Conservation (phyloP, 108 stramenopile species). For the Cyclostephanos invisitatus region DNA sequence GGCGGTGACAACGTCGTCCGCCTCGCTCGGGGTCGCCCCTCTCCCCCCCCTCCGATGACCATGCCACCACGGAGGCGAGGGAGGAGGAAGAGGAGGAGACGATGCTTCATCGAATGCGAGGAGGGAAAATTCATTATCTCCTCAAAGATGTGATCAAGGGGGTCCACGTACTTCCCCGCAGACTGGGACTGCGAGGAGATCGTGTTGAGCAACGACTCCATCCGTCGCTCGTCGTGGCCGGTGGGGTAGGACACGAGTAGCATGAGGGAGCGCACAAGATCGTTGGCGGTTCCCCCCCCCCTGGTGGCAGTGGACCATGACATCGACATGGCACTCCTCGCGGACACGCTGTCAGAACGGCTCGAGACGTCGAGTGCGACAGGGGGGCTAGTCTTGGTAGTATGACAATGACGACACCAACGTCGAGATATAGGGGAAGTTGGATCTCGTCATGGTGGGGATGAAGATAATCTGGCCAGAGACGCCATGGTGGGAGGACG, state of each 20-base stretch:
- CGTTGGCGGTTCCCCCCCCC: not conserved
- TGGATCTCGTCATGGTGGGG: not conserved
- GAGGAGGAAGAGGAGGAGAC: not conserved
- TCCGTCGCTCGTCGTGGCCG: not conserved
- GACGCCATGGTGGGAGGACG: not conserved
- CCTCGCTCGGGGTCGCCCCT: not conserved
- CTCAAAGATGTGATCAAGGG: constrained; percentile 6
- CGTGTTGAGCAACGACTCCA: not conserved
- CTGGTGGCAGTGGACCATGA: not conserved
- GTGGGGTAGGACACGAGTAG: not conserved
- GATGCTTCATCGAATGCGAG: constrained; percentile 9
- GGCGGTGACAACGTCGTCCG: not conserved
- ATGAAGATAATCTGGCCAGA: not conserved
- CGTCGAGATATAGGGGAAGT: not conserved
- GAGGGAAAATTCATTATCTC: constrained; percentile 21
- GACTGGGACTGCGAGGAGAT: not conserved
- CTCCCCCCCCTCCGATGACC: not conserved
- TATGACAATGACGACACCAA: not conserved
- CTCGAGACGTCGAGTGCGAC: constrained; percentile 30
- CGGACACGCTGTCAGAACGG: constrained; percentile 30
- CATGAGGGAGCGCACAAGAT: not conserved
- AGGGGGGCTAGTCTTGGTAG: constrained; percentile 11
- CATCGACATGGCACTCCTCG: constrained; percentile 15
- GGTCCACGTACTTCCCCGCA: not conserved
- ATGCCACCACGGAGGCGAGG: not conserved